phyloP scores from a whole-genome alignment of 2,329 filamentous ascomycete genomes.

The Sarocladium strictum region DNA sequence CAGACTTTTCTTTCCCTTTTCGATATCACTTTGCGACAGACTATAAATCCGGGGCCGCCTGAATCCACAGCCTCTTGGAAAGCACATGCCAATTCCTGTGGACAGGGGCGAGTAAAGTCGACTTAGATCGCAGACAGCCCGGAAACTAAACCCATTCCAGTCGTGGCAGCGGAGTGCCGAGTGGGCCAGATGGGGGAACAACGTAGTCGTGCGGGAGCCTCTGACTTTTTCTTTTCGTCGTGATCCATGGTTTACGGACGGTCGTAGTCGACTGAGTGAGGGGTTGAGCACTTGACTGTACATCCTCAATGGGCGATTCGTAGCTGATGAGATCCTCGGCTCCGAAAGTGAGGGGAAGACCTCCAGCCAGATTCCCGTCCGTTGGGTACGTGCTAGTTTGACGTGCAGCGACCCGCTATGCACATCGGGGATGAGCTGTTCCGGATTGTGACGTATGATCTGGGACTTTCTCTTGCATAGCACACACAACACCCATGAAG shows the following conservation, averaged over 20 bases:
- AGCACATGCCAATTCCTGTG: background rate
- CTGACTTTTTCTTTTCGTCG: background rate
- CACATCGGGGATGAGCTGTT: too few species aligned
- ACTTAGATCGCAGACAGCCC: background rate
- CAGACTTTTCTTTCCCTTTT: background rate
- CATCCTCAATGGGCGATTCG: too few species aligned
- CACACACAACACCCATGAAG: background rate
- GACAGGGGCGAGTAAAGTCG: background rate
- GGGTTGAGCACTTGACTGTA: too few species aligned
- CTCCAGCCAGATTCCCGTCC: too few species aligned
- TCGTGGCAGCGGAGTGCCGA: background rate
- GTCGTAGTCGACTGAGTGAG: too few species aligned
- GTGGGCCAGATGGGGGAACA: background rate
- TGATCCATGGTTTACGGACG: too few species aligned
- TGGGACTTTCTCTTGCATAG: background rate
- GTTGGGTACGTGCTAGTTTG: too few species aligned
- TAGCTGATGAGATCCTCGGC: too few species aligned
- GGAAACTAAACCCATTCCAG: background rate
- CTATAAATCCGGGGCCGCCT: background rate
- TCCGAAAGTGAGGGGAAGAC: too few species aligned
- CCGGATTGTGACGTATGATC: too few species aligned
- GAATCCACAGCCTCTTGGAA: background rate
- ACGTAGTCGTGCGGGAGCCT: background rate
- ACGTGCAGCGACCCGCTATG: too few species aligned
- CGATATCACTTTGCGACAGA: background rate